Base-by-base conservation (phyloP, 495 filamentous ascomycete species). In the Talaromyces nanjingensis region DNA sequence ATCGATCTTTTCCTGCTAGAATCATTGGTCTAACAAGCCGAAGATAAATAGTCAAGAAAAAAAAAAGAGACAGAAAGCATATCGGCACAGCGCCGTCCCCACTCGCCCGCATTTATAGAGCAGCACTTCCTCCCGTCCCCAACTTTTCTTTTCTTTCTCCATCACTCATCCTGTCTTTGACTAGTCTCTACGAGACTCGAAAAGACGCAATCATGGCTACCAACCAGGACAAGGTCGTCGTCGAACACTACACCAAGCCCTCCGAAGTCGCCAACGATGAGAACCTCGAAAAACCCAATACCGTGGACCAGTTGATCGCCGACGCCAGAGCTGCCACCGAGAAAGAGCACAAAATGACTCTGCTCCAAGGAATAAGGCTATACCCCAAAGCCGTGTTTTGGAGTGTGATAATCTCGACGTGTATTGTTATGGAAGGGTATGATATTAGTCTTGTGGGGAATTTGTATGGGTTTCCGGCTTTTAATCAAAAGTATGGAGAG, bases 401-500 rank as follows among this genome's bases (percentile, higher is more conserved):
- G 81, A 82, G 78, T 63, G 65, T 85, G 39, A 64, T 85, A 14
- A 79, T 85, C 62, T 84, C 81, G 0, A 80, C 81, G 0, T 76
- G 75, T 47, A 81, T 86, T 67, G 77, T 72, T 63, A 86, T 86
- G 83, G 82, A 85, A 71, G 83, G 81, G 16, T 86, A 84, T 73
- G 83, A 85, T 67, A 74, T 83, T 56, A 76, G 73, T 68, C 70
- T 86, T 63, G 75, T 85, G 64, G 78, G 76, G 70, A 82, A 80
- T 60, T 80, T 82, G 54, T 82, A 81, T 64, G 79, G 69, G 3
- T 80, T 80, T 64, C 64, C 64, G 2, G 71, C 75, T 68, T 92
- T 91, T 78, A 89, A 87, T 67, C 73, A 73, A 64, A 89, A 89
- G 65, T 92, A 91, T 70, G 90, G 89, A 31, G 76, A 84, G 62